phyloP scores from a whole-genome alignment of 78 protist genomes.

The Speleostelium caveatum region DNA sequence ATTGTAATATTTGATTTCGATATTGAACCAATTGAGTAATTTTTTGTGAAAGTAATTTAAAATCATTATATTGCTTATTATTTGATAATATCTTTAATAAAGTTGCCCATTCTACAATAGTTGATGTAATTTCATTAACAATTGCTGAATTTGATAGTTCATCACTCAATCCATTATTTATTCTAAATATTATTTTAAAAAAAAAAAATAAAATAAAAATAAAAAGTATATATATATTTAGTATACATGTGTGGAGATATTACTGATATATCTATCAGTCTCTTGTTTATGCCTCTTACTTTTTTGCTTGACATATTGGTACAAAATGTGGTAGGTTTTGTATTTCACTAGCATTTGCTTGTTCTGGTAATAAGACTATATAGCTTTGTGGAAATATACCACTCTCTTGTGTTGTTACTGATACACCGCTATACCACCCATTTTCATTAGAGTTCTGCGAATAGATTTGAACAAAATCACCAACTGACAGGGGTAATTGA shows the following conservation, averaged over 20 bases:
- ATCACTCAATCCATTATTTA: no score
- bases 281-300: not conserved
- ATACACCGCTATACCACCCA: slow-evolving; percentile 77
- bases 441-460: slow-evolving; percentile 55
- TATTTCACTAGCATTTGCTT: slow-evolving; percentile 1
- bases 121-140: slow-evolving; percentile 60
- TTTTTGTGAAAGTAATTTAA: slow-evolving; percentile 42
- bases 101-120: slow-evolving; percentile 79
- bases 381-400: slow-evolving; percentile 78
- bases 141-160: slow-evolving; percentile 45
- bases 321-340: not conserved
- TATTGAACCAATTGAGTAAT: slow-evolving; percentile 59
- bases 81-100: slow-evolving; percentile 63
- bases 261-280: not conserved
- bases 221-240: no score
- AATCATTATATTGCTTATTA: slow-evolving; percentile 61
- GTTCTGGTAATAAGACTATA: slow-evolving; percentile 72
- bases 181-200: no score
- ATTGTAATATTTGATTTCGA: slow-evolving; percentile 55
- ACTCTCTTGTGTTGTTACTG: slow-evolving; percentile 71
- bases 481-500: slow-evolving; percentile 77
- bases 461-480: slow-evolving; percentile 73
- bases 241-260: no score
- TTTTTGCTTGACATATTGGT: slow-evolving; percentile 15
- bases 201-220: no score